Conservation (phyloP, 1,284 basidiomycete species). For the Ustilago lituana region DNA sequence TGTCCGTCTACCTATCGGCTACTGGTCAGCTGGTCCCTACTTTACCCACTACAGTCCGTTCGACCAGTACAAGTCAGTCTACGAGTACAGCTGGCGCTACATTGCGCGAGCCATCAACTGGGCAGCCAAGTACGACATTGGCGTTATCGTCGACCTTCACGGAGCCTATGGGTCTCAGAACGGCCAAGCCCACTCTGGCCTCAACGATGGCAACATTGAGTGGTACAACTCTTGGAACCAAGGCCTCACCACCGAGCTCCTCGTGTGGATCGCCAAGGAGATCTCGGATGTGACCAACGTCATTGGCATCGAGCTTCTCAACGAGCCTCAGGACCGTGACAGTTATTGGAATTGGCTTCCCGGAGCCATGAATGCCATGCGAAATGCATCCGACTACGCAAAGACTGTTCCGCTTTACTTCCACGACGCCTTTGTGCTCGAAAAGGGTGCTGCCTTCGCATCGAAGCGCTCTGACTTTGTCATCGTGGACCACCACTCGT, state of each 20-base stretch:
- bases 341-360: conserved; percentile 63
- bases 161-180: conserved; percentile 76
- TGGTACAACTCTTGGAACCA: conserved; percentile 72
- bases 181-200: conserved; percentile 77
- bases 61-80: conserved; percentile 73
- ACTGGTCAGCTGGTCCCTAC: conserved; percentile 68
- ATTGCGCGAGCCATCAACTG: conserved; percentile 75
- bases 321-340: conserved; percentile 73
- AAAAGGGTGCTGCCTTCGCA: conserved; percentile 73
- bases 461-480: conserved; percentile 75
- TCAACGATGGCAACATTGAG: conserved; percentile 74
- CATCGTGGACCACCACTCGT: conserved; percentile 79
- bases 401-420: conserved; percentile 76
- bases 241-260: conserved; percentile 73
- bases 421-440: conserved; percentile 78
- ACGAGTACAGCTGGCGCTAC: conserved; percentile 74
- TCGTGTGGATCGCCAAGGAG: conserved; percentile 73
- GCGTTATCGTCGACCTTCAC: conserved; percentile 80
- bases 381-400: conserved; percentile 71
- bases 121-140: conserved; percentile 75
- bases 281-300: conserved; percentile 77
- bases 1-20: conserved; percentile 66
- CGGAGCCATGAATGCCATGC: conserved; percentile 72
- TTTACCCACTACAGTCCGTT: conserved; percentile 73
- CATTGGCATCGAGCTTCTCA: conserved; percentile 78